Evolutionary conservation across 1,284 basidiomycete species (phyloP).

Genomic region (Rhodotorula glutinis): DNA sequence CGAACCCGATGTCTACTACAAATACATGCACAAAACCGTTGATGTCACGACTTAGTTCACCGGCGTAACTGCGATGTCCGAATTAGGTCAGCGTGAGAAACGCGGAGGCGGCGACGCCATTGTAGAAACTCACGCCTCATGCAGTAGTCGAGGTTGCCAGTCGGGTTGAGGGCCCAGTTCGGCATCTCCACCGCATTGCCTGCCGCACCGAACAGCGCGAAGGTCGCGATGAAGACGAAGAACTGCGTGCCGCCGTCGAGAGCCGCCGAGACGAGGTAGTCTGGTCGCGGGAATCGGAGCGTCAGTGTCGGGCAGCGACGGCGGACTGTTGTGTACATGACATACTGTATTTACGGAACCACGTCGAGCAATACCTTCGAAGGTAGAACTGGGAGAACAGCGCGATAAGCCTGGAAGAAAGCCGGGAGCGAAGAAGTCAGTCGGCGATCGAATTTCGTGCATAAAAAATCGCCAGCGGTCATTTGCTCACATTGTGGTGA

Average conservation of each 20-base stretch:
- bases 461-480: constrained; percentile 13
- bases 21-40: background rate
- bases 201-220: constrained; percentile 27
- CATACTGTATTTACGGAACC: constrained; percentile 31
- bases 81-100: background rate
- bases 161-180: constrained; percentile 12
- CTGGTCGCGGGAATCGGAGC: too few species aligned
- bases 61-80: background rate
- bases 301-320: too few species aligned
- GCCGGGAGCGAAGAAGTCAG: constrained; percentile 7
- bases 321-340: too few species aligned
- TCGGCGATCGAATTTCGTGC: constrained; percentile 17
- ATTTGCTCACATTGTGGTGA: constrained; percentile 20
- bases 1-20: background rate
- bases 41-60: background rate
- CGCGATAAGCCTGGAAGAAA: constrained; percentile 16
- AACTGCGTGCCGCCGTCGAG: constrained; percentile 42
- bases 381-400: constrained; percentile 31
- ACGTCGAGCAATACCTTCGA: constrained; percentile 31
- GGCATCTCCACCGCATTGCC: constrained; percentile 26
- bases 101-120: too few species aligned
- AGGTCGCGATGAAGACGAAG: constrained; percentile 42
- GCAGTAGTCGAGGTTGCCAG: constrained; percentile 26
- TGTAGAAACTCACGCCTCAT: constrained; percentile 9
- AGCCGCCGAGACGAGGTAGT: constrained; percentile 40